Percentiles rank a stretch among this genome's conserved stretches.
These are phyloP conservation scores for Ophioceras dolichostomum DNA, from an alignment of 2,329 filamentous ascomycete species.

Conservation along the genomic window DNA sequence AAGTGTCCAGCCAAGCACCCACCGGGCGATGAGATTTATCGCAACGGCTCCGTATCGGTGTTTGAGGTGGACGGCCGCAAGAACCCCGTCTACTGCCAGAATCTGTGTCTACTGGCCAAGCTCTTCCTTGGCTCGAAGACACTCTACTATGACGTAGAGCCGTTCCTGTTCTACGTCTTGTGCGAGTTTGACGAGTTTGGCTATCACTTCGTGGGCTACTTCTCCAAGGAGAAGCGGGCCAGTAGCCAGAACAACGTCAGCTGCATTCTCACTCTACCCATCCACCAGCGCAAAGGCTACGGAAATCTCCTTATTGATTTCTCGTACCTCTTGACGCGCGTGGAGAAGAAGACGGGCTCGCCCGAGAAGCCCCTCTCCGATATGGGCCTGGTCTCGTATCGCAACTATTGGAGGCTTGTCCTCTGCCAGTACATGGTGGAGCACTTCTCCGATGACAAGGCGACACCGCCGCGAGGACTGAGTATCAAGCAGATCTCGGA, in stretches of 20 bases:
- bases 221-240: slow-evolving; percentile 94
- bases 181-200: slow-evolving; percentile 86
- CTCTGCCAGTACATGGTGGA: slow-evolving; percentile 74
- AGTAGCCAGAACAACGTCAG: slow-evolving; percentile 96
- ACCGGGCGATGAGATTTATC: slow-evolving; percentile 95
- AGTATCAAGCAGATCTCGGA: slow-evolving; percentile 64
- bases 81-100: slow-evolving; percentile 97
- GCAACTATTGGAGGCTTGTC: slow-evolving; percentile 91
- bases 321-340: slow-evolving; percentile 87
- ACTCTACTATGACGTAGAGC: slow-evolving; percentile 94
- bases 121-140: slow-evolving; percentile 98
- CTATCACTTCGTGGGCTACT: slow-evolving; percentile 98
- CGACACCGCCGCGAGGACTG: slow-evolving; percentile 33
- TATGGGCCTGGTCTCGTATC: slow-evolving; percentile 94
- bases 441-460: slow-evolving; percentile 26
- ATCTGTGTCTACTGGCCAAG: slow-evolving; percentile 89
- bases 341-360: slow-evolving; percentile 87
- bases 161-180: slow-evolving; percentile 94
- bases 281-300: slow-evolving; percentile 94
- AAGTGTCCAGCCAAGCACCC: slow-evolving; percentile 96
- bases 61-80: slow-evolving; percentile 97
- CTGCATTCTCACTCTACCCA: slow-evolving; percentile 89
- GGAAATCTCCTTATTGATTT: slow-evolving; percentile 96
- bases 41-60: slow-evolving; percentile 79
- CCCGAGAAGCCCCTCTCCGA: slow-evolving; percentile 96